Percentiles rank a stretch among this genome's conserved stretches.
phyloP scores from a whole-genome alignment of 192 early-diverging fungal genomes.

The Phycomyces blakesleeanus region DNA sequence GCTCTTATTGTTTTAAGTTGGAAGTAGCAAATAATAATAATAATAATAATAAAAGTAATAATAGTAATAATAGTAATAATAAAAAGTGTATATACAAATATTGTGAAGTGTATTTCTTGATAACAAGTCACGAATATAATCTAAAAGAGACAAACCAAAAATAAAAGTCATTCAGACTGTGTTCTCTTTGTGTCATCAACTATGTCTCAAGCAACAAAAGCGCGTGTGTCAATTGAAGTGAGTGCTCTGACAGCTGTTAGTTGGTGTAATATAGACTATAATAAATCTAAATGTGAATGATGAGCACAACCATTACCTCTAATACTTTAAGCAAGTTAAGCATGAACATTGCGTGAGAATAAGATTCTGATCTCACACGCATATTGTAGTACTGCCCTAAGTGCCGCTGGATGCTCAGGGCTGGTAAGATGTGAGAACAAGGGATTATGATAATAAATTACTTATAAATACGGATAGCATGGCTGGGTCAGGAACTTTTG shows the following conservation, averaged over 20 bases:
- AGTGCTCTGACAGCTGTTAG: neutral
- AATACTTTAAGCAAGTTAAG: too few relatives aligned
- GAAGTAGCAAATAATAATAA: too few relatives aligned
- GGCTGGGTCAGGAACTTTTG: conserved; percentile 69
- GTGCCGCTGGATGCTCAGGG: conserved; percentile 55
- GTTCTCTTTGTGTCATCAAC: conserved; percentile 4
- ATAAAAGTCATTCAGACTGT: neutral
- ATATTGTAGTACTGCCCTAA: conserved; percentile 48
- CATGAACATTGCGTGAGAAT: too few relatives aligned
- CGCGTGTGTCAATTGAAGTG: conserved; percentile 35
- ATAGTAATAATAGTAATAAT: too few relatives aligned
- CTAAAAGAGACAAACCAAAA: neutral
- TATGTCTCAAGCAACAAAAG: conserved; percentile 15
- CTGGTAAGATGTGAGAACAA: conserved; percentile 21
- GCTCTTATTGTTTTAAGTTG: too few relatives aligned
- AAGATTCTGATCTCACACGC: neutral
- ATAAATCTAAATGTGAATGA: too few relatives aligned
- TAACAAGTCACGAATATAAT: neutral
- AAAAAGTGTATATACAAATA: neutral
- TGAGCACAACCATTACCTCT: too few relatives aligned
- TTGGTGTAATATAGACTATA: too few relatives aligned
- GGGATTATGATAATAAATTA: neutral
- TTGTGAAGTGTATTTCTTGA: neutral
- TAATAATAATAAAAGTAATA: too few relatives aligned
- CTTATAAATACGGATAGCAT: conserved; percentile 33